Evolutionary conservation across 148 eudicot genomes (phyloP), one percentile per base, ranked within the genome.

Genomic region (Dianthus caryophyllus): DNA sequence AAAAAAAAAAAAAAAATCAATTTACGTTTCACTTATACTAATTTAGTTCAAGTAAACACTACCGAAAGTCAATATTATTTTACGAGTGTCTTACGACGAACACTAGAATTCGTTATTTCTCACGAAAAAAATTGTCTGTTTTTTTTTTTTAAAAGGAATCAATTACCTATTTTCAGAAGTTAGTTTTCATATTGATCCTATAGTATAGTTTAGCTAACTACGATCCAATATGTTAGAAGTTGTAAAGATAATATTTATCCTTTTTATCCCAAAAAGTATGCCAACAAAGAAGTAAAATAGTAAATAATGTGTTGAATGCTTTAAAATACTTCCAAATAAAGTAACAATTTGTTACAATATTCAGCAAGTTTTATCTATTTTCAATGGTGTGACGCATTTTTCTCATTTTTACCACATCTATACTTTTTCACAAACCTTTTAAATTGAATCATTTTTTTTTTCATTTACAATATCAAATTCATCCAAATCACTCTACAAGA

Each of bases 291-390:
- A 59, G 30, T 2, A 17, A 16, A 59, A n/a, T 29, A 59, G 46
- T 59, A 14, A 10, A n/a, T 31, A 18, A 18, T 20, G 17, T 38
- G 15, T 36, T 6, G 30, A 33, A 41, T 36, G 25, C 5, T 33
- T 24, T 38, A 60, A 36, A 60, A 7, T 60, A 4, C 64, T 60
- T 38, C 64, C 47, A 60, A 33, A 60, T 36, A 8, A 38, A 41
- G 47, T 33, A 36, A 60, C 44, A 17, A 60, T 36, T 60, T 18
- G 64, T 60, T 60, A 60, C 64, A 59, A 18, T n/a, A n/a, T 29
- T 57, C n/a, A 30, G 16, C n/a, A n/a, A 57, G 21, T 15, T 31
- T 57, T 57, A 57, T 30, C 61, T 16, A 57, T 9, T 30, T 29
- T 57, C n/a, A 57, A 1, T 57, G 61, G 61, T 31, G 9, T 33